A percentile compares a stretch with the other conserved stretches of the same genome.
phyloP scores from a whole-genome alignment of 2,329 filamentous ascomycete species.

The Lomentospora prolificans region DNA sequence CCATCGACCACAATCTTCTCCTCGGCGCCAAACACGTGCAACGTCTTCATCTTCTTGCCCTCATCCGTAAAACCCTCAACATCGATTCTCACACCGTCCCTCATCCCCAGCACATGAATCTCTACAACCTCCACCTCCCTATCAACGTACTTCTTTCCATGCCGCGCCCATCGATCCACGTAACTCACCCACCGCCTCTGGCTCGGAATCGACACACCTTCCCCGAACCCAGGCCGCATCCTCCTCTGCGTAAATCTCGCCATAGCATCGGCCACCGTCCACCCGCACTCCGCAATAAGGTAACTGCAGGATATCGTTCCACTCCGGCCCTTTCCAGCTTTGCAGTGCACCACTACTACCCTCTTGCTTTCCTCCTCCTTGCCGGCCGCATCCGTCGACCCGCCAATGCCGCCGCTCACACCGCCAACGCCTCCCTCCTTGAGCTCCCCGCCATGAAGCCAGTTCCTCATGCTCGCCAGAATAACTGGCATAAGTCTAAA shows the following conservation, averaged over 20 bases:
- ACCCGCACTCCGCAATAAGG: constrained; percentile 73
- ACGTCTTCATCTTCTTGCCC: constrained; percentile 72
- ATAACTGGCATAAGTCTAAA: constrained; percentile 83
- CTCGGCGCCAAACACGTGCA: constrained; percentile 67
- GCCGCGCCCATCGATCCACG: constrained; percentile 72
- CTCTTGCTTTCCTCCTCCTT: constrained; percentile 27
- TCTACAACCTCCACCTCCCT: constrained; percentile 76
- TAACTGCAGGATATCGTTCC: constrained; percentile 84
- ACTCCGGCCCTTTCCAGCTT: constrained; percentile 89
- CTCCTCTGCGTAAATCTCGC: constrained; percentile 63
- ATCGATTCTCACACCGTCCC: constrained; percentile 78
- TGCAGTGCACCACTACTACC: constrained; percentile 90
- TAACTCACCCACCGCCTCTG: constrained; percentile 83
- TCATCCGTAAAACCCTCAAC: constrained; percentile 83
- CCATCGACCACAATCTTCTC: constrained; percentile 64
- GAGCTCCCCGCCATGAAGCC: constrained; percentile 50
- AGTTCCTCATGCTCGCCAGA: constrained; percentile 86
- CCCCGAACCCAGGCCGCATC: constrained; percentile 83
- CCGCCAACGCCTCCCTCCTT: constrained; percentile 16
- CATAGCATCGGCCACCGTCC: constrained; percentile 43
- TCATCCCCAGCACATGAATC: constrained; percentile 79
- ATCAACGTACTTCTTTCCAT: constrained; percentile 72
- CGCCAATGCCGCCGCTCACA: constrained; percentile 11
- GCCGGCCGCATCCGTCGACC: constrained; percentile 9
- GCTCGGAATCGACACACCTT: constrained; percentile 85